Base-by-base conservation (phyloP, 139 green algal genomes). In the Volvox reticuliferus region DNA sequence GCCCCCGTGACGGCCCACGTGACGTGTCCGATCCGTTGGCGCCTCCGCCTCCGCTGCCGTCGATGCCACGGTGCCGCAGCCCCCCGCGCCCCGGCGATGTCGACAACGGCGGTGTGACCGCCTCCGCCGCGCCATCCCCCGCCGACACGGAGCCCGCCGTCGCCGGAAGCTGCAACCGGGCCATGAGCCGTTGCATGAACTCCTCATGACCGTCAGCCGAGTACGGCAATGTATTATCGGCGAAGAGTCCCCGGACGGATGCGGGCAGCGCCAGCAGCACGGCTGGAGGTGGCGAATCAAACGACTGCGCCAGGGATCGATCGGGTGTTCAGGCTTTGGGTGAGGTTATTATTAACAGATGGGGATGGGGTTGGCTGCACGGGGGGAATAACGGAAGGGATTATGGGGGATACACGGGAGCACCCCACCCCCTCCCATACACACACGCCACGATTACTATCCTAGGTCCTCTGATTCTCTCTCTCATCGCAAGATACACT, bases 111-210 rank as follows among this genome's bases (percentile, higher is more conserved):
- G 71, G 14, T 20, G 44, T 55, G 44, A 55, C 44, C 44, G 71
- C 35, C 71, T 79, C 71, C 22, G 21, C 71, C 71, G 71, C 21
- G 71, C 71, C 71, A 35, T 79, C 71, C 71, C 26, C 71, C 21
- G 71, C 71, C 6, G 67, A 75, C 22, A 55, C 44, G 44, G 44
- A 9, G 44, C 44, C 44, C 65, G 14, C 75, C 30, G 75, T 9
- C 32, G 32, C 32, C 75, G 75, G 75, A n/a, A 89, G 65, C 67
- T 35, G 67, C 36, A 89, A 24, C 21, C 83, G 83, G 35, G 83
- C 14, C 83, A 89, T 80, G 24, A 89, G 83, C 67, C 80, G 83
- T 37, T 68, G 37, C 24, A 65, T 50, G 36, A 89, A 89, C 33
- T 89, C 83, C 6, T 13, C 26, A 37, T 89, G 83, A 1, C 68